A percentile compares a stretch with the other conserved stretches of the same genome.
Conservation (phyloP, 1,284 basidiomycete genomes). For the Trichosporon sp. region DNA sequence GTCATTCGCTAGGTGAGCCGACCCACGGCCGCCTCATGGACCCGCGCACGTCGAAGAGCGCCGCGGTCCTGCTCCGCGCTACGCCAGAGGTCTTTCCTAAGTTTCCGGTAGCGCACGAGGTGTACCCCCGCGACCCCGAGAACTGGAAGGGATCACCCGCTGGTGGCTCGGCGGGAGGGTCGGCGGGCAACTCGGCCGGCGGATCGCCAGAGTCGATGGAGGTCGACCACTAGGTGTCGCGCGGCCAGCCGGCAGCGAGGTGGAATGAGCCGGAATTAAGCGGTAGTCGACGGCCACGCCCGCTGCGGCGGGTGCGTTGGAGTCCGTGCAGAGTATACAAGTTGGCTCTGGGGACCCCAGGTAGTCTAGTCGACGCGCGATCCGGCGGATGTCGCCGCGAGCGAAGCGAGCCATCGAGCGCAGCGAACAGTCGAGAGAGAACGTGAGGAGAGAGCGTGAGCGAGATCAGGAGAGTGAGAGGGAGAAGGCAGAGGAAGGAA, state of each 20-base stretch:
- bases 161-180: not conserved
- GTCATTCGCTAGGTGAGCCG: not conserved
- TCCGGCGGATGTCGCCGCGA: no score
- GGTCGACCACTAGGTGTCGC: not conserved
- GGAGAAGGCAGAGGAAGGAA: no score
- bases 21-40: not conserved
- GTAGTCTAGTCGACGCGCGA: no score
- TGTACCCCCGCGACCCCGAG: constrained; percentile 33
- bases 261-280: no score
- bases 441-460: no score
- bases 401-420: no score
- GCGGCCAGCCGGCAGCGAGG: no score
- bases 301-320: no score
- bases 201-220: not conserved
- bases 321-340: no score
- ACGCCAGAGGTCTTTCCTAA: constrained; percentile 25
- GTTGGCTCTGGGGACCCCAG: no score
- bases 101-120: constrained; percentile 19
- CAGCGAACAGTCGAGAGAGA: no score
- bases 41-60: not conserved
- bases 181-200: not conserved
- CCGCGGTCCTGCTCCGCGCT: constrained; percentile 10
- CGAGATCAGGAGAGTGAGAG: no score
- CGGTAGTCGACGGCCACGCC: not conserved
- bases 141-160: not conserved